A percentile compares a stretch with the other conserved stretches of the same genome.
These are phyloP conservation scores for Thalassiosira hispida DNA, from an alignment of 352 stramenopile genomes.

Conservation along the genomic window DNA sequence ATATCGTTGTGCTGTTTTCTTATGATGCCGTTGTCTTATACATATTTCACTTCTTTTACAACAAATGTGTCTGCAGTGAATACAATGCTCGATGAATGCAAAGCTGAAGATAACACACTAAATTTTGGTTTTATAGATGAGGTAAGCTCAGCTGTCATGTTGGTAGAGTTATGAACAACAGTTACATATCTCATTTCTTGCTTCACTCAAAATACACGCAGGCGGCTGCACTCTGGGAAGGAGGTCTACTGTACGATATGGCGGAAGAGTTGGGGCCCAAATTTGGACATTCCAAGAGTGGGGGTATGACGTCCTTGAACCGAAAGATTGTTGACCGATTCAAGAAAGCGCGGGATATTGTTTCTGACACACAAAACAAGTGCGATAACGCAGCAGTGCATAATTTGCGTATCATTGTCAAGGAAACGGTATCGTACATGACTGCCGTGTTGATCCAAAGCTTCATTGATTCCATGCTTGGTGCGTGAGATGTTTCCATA, in stretches of 20 bases:
- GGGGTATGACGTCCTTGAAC: slow-evolving; percentile 58
- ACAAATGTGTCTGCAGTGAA: slow-evolving; percentile 23
- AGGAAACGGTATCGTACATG: slow-evolving; percentile 66
- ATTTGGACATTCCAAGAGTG: slow-evolving; percentile 40
- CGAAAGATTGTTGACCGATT: slow-evolving; percentile 60
- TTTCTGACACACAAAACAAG: slow-evolving; percentile 29
- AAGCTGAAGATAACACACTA: slow-evolving; percentile 34
- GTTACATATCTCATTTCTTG: background rate
- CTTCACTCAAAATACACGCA: background rate
- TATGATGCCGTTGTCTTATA: slow-evolving; percentile 45
- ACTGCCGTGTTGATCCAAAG: slow-evolving; percentile 62
- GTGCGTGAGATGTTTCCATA: slow-evolving; percentile 33
- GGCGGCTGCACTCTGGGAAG: slow-evolving; percentile 54
- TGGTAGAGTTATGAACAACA: background rate
- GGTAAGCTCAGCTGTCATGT: slow-evolving; percentile 6
- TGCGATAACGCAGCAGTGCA: slow-evolving; percentile 35
- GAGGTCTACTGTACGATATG: slow-evolving; percentile 51
- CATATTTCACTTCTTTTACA: slow-evolving; percentile 30
- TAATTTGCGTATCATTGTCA: slow-evolving; percentile 58
- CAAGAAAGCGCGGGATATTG: slow-evolving; percentile 40
- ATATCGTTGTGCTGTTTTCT: slow-evolving; percentile 53
- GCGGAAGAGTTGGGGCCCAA: slow-evolving; percentile 53
- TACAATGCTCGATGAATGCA: slow-evolving; percentile 51
- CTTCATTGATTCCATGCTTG: slow-evolving; percentile 60
- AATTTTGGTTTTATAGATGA: slow-evolving; percentile 50